Conservation (phyloP, 208 protist genomes). For the Zelonia costaricensis region DNA sequence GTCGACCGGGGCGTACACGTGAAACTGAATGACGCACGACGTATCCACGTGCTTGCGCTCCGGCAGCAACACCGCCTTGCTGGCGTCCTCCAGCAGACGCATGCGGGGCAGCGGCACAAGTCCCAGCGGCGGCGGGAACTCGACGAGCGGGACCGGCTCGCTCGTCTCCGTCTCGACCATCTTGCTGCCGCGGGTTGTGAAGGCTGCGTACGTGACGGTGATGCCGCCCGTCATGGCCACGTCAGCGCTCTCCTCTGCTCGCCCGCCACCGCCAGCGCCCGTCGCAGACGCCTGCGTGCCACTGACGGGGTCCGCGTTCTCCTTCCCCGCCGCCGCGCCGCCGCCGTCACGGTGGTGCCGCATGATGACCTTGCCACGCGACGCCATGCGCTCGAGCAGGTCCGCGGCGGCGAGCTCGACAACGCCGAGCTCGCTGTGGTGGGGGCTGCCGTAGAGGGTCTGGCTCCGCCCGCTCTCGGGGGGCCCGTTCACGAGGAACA, state of each 20-base stretch:
- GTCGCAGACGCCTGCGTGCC: conserved; percentile 9
- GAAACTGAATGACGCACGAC: conserved; percentile 84
- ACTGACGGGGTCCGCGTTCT: conserved; percentile 5
- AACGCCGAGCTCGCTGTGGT: conserved; percentile 77
- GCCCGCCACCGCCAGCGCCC: background rate
- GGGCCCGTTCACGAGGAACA: conserved; percentile 77
- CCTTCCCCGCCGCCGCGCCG: conserved; percentile 7
- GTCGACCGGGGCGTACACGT: conserved; percentile 83
- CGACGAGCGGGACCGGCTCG: conserved; percentile 57
- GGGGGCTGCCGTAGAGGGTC: conserved; percentile 85
- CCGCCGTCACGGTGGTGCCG: conserved; percentile 29
- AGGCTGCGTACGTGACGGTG: conserved; percentile 80
- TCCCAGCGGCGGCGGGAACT: conserved; percentile 81
- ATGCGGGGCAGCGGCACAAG: conserved; percentile 69
- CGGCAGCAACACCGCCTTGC: conserved; percentile 64
- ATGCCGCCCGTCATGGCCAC: conserved; percentile 35
- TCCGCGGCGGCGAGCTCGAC: conserved; percentile 80
- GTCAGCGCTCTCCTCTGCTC: conserved; percentile 17
- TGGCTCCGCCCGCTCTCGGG: conserved; percentile 83
- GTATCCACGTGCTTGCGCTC: conserved; percentile 74
- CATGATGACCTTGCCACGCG: conserved; percentile 33
- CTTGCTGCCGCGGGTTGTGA: conserved; percentile 65
- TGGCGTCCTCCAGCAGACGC: conserved; percentile 57
- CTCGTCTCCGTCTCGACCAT: conserved; percentile 65
- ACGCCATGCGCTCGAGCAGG: conserved; percentile 53